phyloP scores from a whole-genome alignment of 2,329 filamentous ascomycete genomes.

The Fusarium annulatum region DNA sequence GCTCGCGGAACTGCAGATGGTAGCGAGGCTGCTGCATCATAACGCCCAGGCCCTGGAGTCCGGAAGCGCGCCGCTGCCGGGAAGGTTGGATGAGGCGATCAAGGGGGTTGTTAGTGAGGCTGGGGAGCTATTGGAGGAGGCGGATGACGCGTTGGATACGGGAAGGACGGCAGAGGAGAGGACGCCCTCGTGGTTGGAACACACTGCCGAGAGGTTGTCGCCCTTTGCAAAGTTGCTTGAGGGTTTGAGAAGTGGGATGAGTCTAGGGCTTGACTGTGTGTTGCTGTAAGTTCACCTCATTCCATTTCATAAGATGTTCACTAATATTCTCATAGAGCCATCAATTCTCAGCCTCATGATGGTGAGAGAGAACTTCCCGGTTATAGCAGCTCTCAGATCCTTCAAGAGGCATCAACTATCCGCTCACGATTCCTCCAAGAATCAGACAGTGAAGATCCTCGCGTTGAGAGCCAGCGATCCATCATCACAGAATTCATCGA shows the following conservation, averaged over 20 bases:
- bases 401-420: conserved; percentile 38
- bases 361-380: conserved; percentile 39
- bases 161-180: conserved; percentile 22
- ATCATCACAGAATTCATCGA: conserved; percentile 38
- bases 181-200: conserved; percentile 35
- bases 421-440: conserved; percentile 32
- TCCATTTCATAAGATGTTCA: not conserved
- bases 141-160: conserved; percentile 37
- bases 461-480: conserved; percentile 31
- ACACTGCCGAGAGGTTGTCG: conserved; percentile 39
- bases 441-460: conserved; percentile 34
- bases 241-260: conserved; percentile 40
- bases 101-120: conserved; percentile 33
- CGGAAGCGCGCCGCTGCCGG: conserved; percentile 18
- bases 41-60: conserved; percentile 36
- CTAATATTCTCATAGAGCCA: conserved; percentile 30
- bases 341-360: conserved; percentile 38
- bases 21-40: conserved; percentile 41
- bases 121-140: conserved; percentile 35
- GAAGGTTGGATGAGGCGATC: conserved; percentile 25
- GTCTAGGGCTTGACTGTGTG: conserved; percentile 37
- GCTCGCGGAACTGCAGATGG: conserved; percentile 44
- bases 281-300: conserved; percentile 25
- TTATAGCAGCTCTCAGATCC: conserved; percentile 45
- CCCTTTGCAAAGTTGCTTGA: conserved; percentile 35